These are phyloP conservation scores for Citropsis articulata DNA, from an alignment of 345 rosid genomes.

Conservation along the genomic window DNA sequence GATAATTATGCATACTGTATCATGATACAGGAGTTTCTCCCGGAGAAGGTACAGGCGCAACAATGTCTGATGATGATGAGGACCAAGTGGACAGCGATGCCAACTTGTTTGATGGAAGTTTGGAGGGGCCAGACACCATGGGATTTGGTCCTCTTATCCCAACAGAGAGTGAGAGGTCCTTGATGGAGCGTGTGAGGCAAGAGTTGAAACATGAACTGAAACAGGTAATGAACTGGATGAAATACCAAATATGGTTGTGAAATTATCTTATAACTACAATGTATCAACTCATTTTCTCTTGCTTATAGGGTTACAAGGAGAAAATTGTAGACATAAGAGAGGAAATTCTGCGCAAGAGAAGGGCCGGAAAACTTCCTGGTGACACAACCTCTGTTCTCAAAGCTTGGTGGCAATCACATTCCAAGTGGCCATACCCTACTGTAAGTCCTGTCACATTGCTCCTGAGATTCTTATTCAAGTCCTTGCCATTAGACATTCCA, in stretches of 20 bases:
- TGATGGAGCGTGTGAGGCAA: conserved; percentile 97
- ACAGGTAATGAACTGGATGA: conserved; percentile 49
- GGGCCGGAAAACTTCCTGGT: conserved; percentile 98
- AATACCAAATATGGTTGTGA: neutral
- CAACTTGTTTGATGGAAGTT: conserved; percentile 69
- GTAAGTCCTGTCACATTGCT: conserved; percentile 39
- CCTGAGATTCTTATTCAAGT: neutral
- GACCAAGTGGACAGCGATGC: conserved; percentile 90
- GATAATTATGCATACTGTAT: neutral
- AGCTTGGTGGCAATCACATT: conserved; percentile 96
- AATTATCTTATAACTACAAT: neutral
- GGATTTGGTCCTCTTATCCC: conserved; percentile 96
- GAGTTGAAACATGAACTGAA: conserved; percentile 94
- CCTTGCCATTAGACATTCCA: neutral
- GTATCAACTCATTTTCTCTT: neutral
- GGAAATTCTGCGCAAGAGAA: conserved; percentile 93
- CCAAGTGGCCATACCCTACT: conserved; percentile 99
- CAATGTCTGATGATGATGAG: conserved; percentile 98
- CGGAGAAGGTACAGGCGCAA: conserved; percentile 92
- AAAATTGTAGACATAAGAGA: conserved; percentile 91
- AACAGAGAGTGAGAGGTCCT: conserved; percentile 93
- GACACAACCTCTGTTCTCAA: conserved; percentile 91
- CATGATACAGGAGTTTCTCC: conserved; percentile 80
- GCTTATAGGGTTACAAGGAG: conserved; percentile 88
- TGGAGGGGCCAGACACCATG: conserved; percentile 69